Evolutionary conservation across 2,329 filamentous ascomycete species (phyloP).

Genomic region (Dendryphion nanum): DNA sequence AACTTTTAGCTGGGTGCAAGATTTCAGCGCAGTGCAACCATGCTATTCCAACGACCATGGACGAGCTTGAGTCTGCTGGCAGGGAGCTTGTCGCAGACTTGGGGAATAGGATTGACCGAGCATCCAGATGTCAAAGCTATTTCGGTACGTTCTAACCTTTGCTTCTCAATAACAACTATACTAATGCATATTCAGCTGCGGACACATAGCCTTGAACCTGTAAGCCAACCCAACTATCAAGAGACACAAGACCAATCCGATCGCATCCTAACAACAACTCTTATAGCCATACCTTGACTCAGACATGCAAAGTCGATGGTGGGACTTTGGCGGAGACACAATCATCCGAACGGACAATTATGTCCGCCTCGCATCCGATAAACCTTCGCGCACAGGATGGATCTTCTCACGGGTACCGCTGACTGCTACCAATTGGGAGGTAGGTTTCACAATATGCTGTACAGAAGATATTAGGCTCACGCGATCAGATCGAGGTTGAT

Average conservation of each 20-base stretch:
- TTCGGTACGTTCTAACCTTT: conserved; percentile 53
- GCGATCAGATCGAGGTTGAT: conserved; percentile 74
- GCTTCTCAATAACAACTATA: no score
- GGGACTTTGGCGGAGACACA: conserved; percentile 96
- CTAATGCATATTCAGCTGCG: conserved; percentile 60
- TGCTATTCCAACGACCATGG: conserved; percentile 37
- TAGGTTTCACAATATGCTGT: conserved; percentile 25
- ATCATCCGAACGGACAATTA: conserved; percentile 78
- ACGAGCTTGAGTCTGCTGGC: conserved; percentile 38
- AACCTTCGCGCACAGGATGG: conserved; percentile 87
- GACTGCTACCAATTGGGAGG: conserved; percentile 97
- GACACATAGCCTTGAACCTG: conserved; percentile 80
- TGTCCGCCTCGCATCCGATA: conserved; percentile 87
- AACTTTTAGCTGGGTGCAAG: conserved; percentile 1
- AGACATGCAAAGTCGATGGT: conserved; percentile 98
- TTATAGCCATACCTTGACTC: conserved; percentile 92
- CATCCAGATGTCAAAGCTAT: conserved; percentile 61
- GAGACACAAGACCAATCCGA: not conserved
- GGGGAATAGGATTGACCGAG: conserved; percentile 31
- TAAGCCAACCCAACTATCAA: conserved; percentile 52
- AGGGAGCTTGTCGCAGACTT: conserved; percentile 30
- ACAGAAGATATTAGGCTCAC: conserved; percentile 18
- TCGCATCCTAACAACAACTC: conserved; percentile 11
- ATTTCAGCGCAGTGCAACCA: conserved; percentile 16
- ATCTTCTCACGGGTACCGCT: conserved; percentile 90